Percentiles rank a stretch among this genome's conserved stretches.
phyloP scores from a whole-genome alignment of 169 alveolate species.

The Blepharisma undulans region DNA sequence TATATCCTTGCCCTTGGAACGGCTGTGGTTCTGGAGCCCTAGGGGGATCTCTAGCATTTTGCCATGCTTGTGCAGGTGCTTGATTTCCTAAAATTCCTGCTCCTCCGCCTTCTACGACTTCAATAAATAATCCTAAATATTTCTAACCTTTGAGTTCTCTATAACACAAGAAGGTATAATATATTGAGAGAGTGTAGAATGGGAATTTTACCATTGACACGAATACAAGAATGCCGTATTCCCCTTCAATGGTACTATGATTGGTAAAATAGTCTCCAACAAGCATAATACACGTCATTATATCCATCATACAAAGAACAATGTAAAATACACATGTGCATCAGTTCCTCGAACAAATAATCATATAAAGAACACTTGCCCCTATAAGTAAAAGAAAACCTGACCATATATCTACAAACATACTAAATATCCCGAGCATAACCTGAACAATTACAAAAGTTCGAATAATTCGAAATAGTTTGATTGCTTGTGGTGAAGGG shows the following conservation, averaged over 20 bases:
- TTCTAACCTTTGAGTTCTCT: slow-evolving; percentile 18
- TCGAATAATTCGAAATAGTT: neutral
- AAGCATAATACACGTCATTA: neutral
- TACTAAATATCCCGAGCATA: neutral
- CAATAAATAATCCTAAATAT: slow-evolving; percentile 5
- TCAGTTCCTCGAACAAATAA: slow-evolving; percentile 1
- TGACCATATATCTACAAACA: neutral
- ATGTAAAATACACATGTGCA: slow-evolving; percentile 31
- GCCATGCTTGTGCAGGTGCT: neutral
- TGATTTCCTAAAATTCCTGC: neutral
- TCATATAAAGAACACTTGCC: neutral
- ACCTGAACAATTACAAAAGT: neutral
- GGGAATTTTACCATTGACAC: slow-evolving; percentile 11
- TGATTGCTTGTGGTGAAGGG: neutral
- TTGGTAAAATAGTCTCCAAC: neutral
- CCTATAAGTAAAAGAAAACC: slow-evolving; percentile 3
- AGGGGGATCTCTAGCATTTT: neutral
- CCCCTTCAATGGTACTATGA: neutral
- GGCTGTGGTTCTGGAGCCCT: slow-evolving; percentile 8
- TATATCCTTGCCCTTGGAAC: slow-evolving; percentile 7
- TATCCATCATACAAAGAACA: neutral
- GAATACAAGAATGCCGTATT: neutral
- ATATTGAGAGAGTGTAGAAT: slow-evolving; percentile 1
- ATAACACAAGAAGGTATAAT: slow-evolving; percentile 12
- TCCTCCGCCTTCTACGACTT: neutral